Percentiles rank a stretch among this genome's conserved stretches.
These are phyloP conservation scores for Cylindrodendrum hubeiense DNA, from an alignment of 2,329 filamentous ascomycete genomes.

Conservation along the genomic window DNA sequence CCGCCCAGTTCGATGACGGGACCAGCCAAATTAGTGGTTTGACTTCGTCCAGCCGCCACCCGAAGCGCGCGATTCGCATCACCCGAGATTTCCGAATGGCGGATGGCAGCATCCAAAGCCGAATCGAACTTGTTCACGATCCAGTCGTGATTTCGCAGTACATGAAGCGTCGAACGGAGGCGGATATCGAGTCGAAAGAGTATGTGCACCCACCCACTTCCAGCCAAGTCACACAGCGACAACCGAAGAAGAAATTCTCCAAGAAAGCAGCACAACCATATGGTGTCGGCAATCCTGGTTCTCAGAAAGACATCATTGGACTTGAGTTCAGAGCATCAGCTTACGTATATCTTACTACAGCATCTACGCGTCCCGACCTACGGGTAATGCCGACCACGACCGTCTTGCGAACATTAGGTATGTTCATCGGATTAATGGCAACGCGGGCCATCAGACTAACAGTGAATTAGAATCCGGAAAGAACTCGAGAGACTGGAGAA, in stretches of 20 bases:
- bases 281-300: constrained; percentile 47
- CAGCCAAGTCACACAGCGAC: constrained; percentile 8
- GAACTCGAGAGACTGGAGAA: constrained; percentile 88
- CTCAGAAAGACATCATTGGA: constrained; percentile 47
- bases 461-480: constrained; percentile 54
- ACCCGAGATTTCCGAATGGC: constrained; percentile 67
- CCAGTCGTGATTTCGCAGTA: constrained; percentile 91
- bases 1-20: constrained; percentile 80
- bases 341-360: constrained; percentile 57
- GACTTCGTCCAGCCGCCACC: constrained; percentile 72
- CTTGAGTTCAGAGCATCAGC: constrained; percentile 50
- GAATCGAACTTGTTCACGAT: constrained; percentile 80
- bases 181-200: constrained; percentile 80
- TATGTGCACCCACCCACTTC: constrained; percentile 58
- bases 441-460: constrained; percentile 27
- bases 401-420: constrained; percentile 60
- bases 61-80: constrained; percentile 79
- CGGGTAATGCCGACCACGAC: constrained; percentile 64
- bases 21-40: constrained; percentile 82
- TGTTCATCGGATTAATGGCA: constrained; percentile 12
- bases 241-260: constrained; percentile 10
- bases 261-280: constrained; percentile 30
- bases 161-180: constrained; percentile 79
- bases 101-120: constrained; percentile 67
- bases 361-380: constrained; percentile 63